Conservation (phyloP, 176 grass and related monocot genomes). For the Oryza longistaminata region DNA sequence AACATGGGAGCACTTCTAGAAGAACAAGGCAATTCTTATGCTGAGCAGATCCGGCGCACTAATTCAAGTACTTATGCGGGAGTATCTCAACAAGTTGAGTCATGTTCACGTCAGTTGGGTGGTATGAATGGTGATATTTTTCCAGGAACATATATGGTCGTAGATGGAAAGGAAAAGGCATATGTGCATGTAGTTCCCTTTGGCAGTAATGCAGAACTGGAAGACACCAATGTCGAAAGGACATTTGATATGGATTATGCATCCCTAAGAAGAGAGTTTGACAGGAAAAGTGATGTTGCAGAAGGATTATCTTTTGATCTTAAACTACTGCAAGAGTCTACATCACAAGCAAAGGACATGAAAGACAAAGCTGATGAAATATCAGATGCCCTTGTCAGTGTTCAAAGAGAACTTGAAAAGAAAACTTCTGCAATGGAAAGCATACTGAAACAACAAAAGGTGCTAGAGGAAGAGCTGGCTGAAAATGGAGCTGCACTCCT, state of each 20-base stretch:
- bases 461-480: slow-evolving; percentile 58
- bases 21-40: slow-evolving; percentile 38
- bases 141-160: not conserved
- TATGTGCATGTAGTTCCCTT: not conserved
- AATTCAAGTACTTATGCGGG: slow-evolving; percentile 34
- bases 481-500: slow-evolving; percentile 43
- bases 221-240: slow-evolving; percentile 11
- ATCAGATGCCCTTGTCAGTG: slow-evolving; percentile 41
- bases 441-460: slow-evolving; percentile 53
- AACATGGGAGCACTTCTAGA: slow-evolving; percentile 41
- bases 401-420: slow-evolving; percentile 58
- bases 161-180: slow-evolving; percentile 17
- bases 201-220: slow-evolving; percentile 6
- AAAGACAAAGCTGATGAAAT: slow-evolving; percentile 64
- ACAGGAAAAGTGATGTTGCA: slow-evolving; percentile 66
- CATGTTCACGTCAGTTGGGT: slow-evolving; percentile 13
- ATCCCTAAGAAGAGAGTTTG: slow-evolving; percentile 62
- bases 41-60: slow-evolving; percentile 27
- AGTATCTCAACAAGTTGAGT: slow-evolving; percentile 27
- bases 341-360: slow-evolving; percentile 56
- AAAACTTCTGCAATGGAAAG: slow-evolving; percentile 56
- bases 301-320: slow-evolving; percentile 84
- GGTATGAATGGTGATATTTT: not conserved
- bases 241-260: slow-evolving; percentile 36
- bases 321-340: slow-evolving; percentile 79